Conservation (phyloP, 2,329 filamentous ascomycete species). For the Fusarium irregulare region DNA sequence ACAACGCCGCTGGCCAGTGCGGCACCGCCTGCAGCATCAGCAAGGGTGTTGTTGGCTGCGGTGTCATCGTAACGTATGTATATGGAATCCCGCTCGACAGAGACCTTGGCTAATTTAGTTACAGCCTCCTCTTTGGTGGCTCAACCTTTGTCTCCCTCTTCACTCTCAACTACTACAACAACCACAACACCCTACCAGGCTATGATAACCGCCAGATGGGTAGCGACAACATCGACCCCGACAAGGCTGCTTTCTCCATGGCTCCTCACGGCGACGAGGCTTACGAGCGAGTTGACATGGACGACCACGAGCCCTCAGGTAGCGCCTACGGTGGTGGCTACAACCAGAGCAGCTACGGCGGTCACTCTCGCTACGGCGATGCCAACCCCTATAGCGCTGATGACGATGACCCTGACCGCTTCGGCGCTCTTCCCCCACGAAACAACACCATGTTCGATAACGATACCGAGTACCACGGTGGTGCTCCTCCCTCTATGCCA, state of each 20-base stretch:
- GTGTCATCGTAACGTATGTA: constrained; percentile 71
- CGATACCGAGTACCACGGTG: constrained; percentile 60
- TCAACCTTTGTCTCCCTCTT: constrained; percentile 69
- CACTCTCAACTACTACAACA: constrained; percentile 70
- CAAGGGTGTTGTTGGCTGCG: constrained; percentile 71
- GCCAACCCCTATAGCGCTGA: constrained; percentile 54
- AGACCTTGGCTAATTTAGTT: constrained; percentile 1
- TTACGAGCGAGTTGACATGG: constrained; percentile 70
- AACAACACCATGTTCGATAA: constrained; percentile 61
- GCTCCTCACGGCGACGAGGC: constrained; percentile 74
- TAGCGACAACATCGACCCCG: constrained; percentile 69
- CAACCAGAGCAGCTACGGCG: constrained; percentile 50
- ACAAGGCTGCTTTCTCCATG: constrained; percentile 76
- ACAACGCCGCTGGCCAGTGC: constrained; percentile 68
- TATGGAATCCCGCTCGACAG: neutral
- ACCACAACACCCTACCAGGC: constrained; percentile 70
- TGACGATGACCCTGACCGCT: constrained; percentile 55
- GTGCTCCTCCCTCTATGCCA: constrained; percentile 42
- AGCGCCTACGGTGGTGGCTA: constrained; percentile 42
- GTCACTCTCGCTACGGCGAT: constrained; percentile 51
- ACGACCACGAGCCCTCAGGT: constrained; percentile 59
- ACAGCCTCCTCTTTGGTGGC: constrained; percentile 66
- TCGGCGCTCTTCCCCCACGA: constrained; percentile 53
- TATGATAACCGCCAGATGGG: constrained; percentile 64
- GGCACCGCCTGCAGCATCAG: constrained; percentile 68